Conservation (phyloP, 2,329 filamentous ascomycete species). For the Alternaria angustiovoidea region DNA sequence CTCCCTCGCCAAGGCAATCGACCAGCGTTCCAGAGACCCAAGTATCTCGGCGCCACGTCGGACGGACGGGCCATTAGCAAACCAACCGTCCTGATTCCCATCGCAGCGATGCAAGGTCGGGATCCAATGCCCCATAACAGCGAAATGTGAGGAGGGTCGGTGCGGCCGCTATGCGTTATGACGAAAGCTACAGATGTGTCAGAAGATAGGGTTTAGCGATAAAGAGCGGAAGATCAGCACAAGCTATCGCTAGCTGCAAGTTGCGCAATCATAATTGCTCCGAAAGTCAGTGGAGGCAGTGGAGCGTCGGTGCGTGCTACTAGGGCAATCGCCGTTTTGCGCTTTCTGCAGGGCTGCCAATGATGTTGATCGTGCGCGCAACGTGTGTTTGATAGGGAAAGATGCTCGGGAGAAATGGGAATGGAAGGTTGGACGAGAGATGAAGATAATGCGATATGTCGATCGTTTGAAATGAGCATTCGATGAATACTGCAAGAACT, state of each 20-base stretch:
- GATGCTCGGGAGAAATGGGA: background rate
- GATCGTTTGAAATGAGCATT: constrained; percentile 7
- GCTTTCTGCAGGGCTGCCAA: constrained; percentile 14
- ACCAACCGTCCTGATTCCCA: background rate
- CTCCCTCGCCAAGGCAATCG: background rate
- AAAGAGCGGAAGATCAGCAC: constrained; percentile 11
- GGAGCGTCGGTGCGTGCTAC: constrained; percentile 3
- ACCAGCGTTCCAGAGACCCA: background rate
- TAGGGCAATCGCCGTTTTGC: constrained; percentile 1
- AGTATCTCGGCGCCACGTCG: constrained; percentile 14
- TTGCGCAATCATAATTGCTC: constrained; percentile 10
- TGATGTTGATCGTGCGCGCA: constrained; percentile 1
- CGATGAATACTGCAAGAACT: background rate
- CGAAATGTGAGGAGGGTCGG: background rate
- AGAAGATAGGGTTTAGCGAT: constrained; percentile 5
- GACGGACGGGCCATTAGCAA: constrained; percentile 5
- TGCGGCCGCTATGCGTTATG: background rate
- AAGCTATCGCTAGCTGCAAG: constrained; percentile 5
- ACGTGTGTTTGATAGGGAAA: constrained; percentile 3
- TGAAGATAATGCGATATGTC: constrained; percentile 1
- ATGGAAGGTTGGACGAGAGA: background rate
- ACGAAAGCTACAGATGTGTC: constrained; percentile 6
- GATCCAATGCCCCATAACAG: constrained; percentile 5
- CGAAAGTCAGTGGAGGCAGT: background rate
- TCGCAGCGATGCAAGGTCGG: constrained; percentile 3